phyloP scores from a whole-genome alignment of 352 stramenopile genomes.

The Phytophthora podocarpi region DNA sequence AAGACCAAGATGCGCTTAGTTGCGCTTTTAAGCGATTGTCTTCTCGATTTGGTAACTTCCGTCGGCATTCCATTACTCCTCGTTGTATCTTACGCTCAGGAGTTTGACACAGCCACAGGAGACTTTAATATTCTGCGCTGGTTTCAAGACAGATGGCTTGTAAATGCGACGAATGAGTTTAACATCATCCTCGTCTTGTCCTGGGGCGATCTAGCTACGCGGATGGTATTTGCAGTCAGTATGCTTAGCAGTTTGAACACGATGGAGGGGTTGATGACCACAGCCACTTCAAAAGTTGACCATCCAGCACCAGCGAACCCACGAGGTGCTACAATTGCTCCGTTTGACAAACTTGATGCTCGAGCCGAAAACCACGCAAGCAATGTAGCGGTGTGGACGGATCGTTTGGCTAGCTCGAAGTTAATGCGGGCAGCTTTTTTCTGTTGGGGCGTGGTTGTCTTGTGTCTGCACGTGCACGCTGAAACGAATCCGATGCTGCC shows the following conservation, averaged over 20 bases:
- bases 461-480: slow-evolving; percentile 30
- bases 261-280: slow-evolving; percentile 26
- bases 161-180: slow-evolving; percentile 40
- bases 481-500: slow-evolving; percentile 19
- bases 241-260: slow-evolving; percentile 43
- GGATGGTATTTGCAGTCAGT: slow-evolving; percentile 37
- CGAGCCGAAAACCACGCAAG: background rate
- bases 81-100: slow-evolving; percentile 23
- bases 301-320: background rate
- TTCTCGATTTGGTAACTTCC: slow-evolving; percentile 35
- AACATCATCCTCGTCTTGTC: slow-evolving; percentile 39
- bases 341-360: background rate
- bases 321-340: slow-evolving; percentile 12
- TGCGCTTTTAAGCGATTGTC: slow-evolving; percentile 27
- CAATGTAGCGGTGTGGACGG: slow-evolving; percentile 7
- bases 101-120: slow-evolving; percentile 13
- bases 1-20: slow-evolving; percentile 33
- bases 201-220: slow-evolving; percentile 30
- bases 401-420: slow-evolving; percentile 20
- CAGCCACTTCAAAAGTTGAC: background rate
- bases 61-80: slow-evolving; percentile 34
- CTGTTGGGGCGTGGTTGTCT: slow-evolving; percentile 31
- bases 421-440: slow-evolving; percentile 25
- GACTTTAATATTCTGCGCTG: slow-evolving; percentile 29
- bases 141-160: slow-evolving; percentile 41